phyloP scores from a whole-genome alignment of 1,139 yeast species.

The Debaryomyces sp. region DNA sequence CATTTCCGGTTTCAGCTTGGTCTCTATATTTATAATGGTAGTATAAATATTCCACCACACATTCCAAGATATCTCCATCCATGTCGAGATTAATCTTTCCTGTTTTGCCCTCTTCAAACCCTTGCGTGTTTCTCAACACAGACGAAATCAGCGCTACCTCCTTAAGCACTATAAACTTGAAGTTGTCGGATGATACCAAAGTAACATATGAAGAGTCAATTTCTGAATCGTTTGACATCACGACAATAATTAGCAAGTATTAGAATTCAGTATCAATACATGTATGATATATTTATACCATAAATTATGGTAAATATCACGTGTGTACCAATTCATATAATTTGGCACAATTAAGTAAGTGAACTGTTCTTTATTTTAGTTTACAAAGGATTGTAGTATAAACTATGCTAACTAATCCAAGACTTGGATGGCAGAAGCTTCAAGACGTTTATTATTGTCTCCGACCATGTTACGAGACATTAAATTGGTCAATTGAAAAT shows the following conservation, averaged over 20 bases:
- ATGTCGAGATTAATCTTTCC: conserved; percentile 60
- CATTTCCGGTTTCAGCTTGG: conserved; percentile 53
- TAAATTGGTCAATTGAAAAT: conserved; percentile 40
- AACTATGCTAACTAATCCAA: conserved; percentile 40
- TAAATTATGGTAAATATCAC: neutral
- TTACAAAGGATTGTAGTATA: neutral
- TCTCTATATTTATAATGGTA: conserved; percentile 74
- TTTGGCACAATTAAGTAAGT: neutral
- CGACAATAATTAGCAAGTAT: neutral
- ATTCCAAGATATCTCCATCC: conserved; percentile 73
- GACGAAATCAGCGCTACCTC: conserved; percentile 88
- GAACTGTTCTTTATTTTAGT: neutral
- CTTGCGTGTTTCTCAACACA: conserved; percentile 71
- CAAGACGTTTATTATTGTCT: conserved; percentile 63
- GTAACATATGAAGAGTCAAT: conserved; percentile 47
- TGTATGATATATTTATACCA: neutral
- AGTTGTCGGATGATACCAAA: conserved; percentile 75
- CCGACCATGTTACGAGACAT: conserved; percentile 43
- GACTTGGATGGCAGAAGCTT: conserved; percentile 63
- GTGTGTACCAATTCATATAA: neutral
- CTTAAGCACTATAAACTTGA: conserved; percentile 61
- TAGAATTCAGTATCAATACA: neutral
- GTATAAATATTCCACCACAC: conserved; percentile 83
- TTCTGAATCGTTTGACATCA: conserved; percentile 16
- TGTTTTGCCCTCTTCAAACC: conserved; percentile 55